A percentile compares a stretch with the other conserved stretches of the same genome.
Evolutionary conservation across 768 basidiomycete genomes (phyloP).

Genomic region (Hygrocybe punicea): DNA sequence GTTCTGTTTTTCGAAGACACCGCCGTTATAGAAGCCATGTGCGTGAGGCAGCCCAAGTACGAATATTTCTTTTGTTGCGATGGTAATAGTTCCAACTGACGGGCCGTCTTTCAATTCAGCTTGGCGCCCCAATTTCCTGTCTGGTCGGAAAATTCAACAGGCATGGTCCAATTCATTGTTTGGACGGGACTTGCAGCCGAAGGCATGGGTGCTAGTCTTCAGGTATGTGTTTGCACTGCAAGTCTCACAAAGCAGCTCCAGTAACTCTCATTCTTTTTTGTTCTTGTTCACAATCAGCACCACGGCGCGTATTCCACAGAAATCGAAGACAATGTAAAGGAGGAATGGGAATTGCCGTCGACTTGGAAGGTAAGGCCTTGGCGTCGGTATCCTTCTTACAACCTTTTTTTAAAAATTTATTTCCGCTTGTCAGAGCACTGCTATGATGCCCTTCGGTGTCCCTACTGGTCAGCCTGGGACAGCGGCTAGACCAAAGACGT

Average conservation of each 20-base stretch:
- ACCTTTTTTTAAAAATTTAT: no score
- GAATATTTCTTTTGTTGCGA: background rate
- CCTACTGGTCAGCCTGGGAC: background rate
- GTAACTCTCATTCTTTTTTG: background rate
- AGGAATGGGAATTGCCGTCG: background rate
- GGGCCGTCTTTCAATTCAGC: background rate
- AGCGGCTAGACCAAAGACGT: background rate
- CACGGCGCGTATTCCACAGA: background rate
- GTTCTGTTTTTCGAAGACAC: conserved; percentile 4
- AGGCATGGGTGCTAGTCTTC: conserved; percentile 5
- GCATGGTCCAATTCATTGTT: conserved; percentile 2
- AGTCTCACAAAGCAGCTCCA: no score
- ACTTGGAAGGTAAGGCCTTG: background rate
- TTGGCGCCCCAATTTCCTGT: background rate
- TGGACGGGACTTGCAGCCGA: conserved; percentile 1
- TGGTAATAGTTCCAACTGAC: background rate
- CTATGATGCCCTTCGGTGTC: conserved; percentile 6
- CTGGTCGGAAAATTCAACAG: background rate
- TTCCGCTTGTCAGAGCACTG: conserved; percentile 1
- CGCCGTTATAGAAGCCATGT: background rate
- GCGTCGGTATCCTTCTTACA: no score
- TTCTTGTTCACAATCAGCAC: no score
- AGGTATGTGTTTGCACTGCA: background rate
- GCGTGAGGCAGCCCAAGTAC: background rate
- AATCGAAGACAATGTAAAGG: background rate